Evolutionary conservation across 2,329 filamentous ascomycete species (phyloP).

Genomic region (Calonectria pauciramosa): DNA sequence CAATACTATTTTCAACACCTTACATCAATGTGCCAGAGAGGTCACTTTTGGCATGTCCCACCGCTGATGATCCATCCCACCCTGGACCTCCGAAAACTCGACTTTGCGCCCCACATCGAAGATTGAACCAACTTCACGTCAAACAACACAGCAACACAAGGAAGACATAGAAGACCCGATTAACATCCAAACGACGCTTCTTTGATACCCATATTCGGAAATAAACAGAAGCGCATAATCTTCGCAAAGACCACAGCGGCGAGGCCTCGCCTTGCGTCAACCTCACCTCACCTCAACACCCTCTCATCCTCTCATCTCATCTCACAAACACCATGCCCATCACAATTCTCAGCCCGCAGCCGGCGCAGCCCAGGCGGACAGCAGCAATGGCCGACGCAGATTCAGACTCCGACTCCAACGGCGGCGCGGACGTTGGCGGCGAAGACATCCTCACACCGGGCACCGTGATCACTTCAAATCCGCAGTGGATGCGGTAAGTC

Average conservation of each 20-base stretch:
- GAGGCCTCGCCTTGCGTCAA: constrained; percentile 17
- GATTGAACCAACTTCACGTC: constrained; percentile 40
- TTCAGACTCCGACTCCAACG: constrained; percentile 60
- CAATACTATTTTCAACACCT: too few relatives aligned
- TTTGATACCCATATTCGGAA: not conserved
- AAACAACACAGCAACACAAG: constrained; percentile 23
- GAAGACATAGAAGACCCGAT: not conserved
- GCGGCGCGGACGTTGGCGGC: constrained; percentile 60
- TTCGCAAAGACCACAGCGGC: not conserved
- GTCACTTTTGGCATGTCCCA: not conserved
- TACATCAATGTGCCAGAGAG: not conserved
- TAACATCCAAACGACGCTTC: not conserved
- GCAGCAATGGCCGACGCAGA: constrained; percentile 49
- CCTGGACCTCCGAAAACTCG: constrained; percentile 45
- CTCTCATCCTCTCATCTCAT: constrained; percentile 11
- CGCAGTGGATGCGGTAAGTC: constrained; percentile 92
- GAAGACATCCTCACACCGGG: constrained; percentile 86
- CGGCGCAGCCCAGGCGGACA: constrained; percentile 44
- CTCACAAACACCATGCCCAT: constrained; percentile 58
- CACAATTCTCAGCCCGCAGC: constrained; percentile 60
- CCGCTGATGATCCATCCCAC: constrained; percentile 12
- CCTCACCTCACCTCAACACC: constrained; percentile 2
- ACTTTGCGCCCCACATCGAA: constrained; percentile 47
- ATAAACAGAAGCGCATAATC: not conserved
- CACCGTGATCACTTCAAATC: constrained; percentile 87